Evolutionary conservation across 1,284 basidiomycete genomes (phyloP).

Genomic region (Microstroma glucosiphilum): DNA sequence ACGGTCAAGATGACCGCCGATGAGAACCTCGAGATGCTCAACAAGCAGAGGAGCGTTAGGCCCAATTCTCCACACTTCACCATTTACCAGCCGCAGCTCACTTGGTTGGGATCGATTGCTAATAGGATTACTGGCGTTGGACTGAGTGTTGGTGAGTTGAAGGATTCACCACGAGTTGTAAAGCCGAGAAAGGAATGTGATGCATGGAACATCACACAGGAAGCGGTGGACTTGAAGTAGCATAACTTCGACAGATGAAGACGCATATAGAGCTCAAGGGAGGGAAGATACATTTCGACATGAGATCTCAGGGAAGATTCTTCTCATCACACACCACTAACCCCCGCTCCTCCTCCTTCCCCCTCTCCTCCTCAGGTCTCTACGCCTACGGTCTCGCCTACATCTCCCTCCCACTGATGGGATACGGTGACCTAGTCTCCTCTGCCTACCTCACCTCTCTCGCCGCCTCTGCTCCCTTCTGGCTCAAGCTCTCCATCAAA

Average conservation of each 20-base stretch:
- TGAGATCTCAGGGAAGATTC: not conserved
- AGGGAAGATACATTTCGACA: not conserved
- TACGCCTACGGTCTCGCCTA: slow-evolving; percentile 85
- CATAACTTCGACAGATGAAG: not conserved
- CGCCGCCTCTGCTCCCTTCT: slow-evolving; percentile 56
- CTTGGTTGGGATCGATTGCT: slow-evolving; percentile 76
- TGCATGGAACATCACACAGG: too few relatives aligned
- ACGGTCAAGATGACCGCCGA: slow-evolving; percentile 54
- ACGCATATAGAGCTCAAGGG: not conserved
- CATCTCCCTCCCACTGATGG: slow-evolving; percentile 68
- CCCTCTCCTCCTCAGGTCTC: slow-evolving; percentile 53
- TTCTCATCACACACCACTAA: not conserved
- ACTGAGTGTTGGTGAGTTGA: slow-evolving; percentile 53
- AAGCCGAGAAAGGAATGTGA: not conserved
- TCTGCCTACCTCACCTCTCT: slow-evolving; percentile 70
- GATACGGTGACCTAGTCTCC: slow-evolving; percentile 59
- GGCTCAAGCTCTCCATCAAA: slow-evolving; percentile 47
- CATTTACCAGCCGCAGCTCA: slow-evolving; percentile 90
- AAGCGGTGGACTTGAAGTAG: not conserved
- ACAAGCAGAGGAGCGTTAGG: slow-evolving; percentile 74
- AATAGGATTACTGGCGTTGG: slow-evolving; percentile 78
- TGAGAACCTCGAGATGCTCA: slow-evolving; percentile 63
- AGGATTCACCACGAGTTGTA: not conserved
- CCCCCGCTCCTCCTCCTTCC: slow-evolving; percentile 3
- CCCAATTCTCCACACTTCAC: slow-evolving; percentile 88